Conservation (phyloP, 2,329 filamentous ascomycete genomes). For the Calycina herbarum region DNA sequence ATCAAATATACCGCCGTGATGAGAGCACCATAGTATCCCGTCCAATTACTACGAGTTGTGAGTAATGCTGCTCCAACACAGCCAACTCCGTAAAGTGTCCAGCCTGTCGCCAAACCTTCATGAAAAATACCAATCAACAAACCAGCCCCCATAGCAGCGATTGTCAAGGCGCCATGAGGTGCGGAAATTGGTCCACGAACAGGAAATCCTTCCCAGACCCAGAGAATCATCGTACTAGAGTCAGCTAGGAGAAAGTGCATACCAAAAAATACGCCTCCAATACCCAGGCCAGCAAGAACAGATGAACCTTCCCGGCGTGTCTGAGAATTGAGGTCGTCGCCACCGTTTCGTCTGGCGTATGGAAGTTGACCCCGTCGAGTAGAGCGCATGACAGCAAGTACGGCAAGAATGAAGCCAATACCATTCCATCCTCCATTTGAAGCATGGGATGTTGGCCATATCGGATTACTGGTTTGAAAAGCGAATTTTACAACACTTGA, state of each 20-base stretch:
- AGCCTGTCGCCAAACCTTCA: constrained; percentile 71
- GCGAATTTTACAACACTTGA: constrained; percentile 92
- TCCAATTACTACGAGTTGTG: constrained; percentile 79
- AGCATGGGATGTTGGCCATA: constrained; percentile 92
- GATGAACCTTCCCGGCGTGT: constrained; percentile 67
- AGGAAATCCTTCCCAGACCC: constrained; percentile 97
- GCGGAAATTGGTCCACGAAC: constrained; percentile 83
- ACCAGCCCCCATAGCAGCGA: constrained; percentile 83
- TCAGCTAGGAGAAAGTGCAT: constrained; percentile 93
- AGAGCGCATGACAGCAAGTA: constrained; percentile 74
- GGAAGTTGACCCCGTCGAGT: constrained; percentile 60
- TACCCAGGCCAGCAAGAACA: constrained; percentile 70
- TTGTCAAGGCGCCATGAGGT: constrained; percentile 85
- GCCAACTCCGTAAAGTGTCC: constrained; percentile 77
- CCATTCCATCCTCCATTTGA: constrained; percentile 93
- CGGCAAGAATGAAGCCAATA: constrained; percentile 71
- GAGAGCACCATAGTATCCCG: constrained; percentile 83
- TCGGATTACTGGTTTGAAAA: constrained; percentile 90
- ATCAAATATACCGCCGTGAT: constrained; percentile 76
- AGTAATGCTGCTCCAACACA: constrained; percentile 76
- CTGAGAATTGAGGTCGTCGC: constrained; percentile 42
- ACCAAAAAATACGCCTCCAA: constrained; percentile 83
- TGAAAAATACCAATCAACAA: constrained; percentile 73
- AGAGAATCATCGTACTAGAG: constrained; percentile 97
- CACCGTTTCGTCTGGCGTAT: constrained; percentile 35